Base-by-base conservation (phyloP, 768 basidiomycete species). In the Rhodotorula toruloides region DNA sequence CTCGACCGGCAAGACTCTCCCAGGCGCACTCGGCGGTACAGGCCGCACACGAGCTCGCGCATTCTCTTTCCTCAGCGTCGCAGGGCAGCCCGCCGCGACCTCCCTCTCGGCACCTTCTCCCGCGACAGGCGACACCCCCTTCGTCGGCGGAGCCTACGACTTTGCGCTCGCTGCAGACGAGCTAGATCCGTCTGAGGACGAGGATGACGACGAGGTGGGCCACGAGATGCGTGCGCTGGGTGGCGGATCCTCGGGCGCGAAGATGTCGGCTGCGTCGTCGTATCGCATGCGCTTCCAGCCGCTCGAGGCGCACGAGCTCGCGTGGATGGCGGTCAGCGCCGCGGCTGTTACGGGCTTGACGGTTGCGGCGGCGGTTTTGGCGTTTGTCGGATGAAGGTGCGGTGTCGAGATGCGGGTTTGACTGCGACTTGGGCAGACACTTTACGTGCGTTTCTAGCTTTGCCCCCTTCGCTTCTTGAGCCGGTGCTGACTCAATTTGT, bases 321-420 rank as follows among this genome's bases (percentile, higher is more conserved):
- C 58, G 16, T 53, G 55, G 60, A 67, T 67, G 65, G 65, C 29
- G 6, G 42, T 61, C 16, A 67, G 65, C 34, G 42, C 55, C 37
- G 29, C 31, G n/a, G 44, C 37, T 4, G 60, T 62, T 14, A 13
- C 48, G 12, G 60, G 44, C 3, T 37, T 67, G 42, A 61, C 60
- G 29, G 43, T 46, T 7, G 43, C 54, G 2, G 55, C 60, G 3
- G 42, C 57, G 21, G 65, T 67, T 10, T 21, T 67, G 25, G 40
- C 59, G 31, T 36, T 43, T 7, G 48, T 61, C 22, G 53, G 64
- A 0, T 67, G 48, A 59, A 27, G 31, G 16, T 8, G 36, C 9
- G n/a, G 32, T 17, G n/a, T 27, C n/a, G 25, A 37, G 22, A 54
- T 3, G 22, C n/a, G n/a, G 14, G 21, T 22, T 12, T n/a, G 32